phyloP scores from a whole-genome alignment of 1,284 basidiomycete species.

The Ceratobasidium papillatum region DNA sequence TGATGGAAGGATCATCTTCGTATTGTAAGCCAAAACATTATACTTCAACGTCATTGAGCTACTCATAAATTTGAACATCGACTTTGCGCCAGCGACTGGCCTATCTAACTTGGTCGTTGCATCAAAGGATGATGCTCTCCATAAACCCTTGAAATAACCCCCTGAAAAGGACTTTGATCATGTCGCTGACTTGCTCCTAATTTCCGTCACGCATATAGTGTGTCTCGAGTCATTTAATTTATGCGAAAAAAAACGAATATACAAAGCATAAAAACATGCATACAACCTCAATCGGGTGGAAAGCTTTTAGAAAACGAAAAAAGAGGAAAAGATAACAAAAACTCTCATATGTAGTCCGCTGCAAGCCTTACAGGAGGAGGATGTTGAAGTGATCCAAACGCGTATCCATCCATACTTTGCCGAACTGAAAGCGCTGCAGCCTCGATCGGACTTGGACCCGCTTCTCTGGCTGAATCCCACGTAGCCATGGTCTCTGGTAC shows the following conservation, averaged over 20 bases:
- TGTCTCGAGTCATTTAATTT: slow-evolving; percentile 4
- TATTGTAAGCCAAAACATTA: no score
- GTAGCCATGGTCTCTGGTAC: slow-evolving; percentile 16
- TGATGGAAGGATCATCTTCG: no score
- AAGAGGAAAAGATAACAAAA: not conserved
- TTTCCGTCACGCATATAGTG: not conserved
- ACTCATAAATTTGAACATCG: no score
- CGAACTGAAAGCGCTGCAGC: slow-evolving; percentile 31
- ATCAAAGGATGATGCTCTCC: no score
- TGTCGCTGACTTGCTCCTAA: no score
- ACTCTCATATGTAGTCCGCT: slow-evolving; percentile 11
- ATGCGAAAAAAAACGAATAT: not conserved
- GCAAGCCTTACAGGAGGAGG: slow-evolving; percentile 24
- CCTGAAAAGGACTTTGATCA: no score
- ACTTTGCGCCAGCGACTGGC: no score
- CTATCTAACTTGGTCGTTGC: no score
- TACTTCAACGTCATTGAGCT: no score
- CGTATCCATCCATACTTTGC: slow-evolving; percentile 14
- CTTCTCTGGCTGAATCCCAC: slow-evolving; percentile 21
- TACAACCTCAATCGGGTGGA: not conserved
- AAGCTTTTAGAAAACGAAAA: slow-evolving; percentile 1
- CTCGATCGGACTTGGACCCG: slow-evolving; percentile 23
- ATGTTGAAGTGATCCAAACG: not conserved
- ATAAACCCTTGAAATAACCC: no score
- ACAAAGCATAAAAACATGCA: not conserved